Conservation (phyloP, 139 green algal genomes). For the Trebouxia sp. region DNA sequence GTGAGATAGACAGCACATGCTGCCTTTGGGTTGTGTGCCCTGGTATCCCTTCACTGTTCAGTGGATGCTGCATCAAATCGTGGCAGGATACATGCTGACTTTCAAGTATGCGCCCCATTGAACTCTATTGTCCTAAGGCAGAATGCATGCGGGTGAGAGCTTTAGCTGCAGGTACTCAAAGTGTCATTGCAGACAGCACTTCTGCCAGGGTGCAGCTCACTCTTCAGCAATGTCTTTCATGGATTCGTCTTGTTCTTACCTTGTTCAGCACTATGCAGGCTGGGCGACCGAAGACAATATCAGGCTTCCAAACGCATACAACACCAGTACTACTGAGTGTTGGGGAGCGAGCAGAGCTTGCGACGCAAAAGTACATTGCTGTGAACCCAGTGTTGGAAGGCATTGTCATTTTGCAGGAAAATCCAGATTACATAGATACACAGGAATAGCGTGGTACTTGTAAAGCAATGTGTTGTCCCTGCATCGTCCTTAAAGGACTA, state of each 20-base stretch:
- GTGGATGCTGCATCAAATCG: not conserved
- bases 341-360: slow-evolving; percentile 95
- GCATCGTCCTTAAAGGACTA: too few relatives aligned
- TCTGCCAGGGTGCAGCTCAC: too few relatives aligned
- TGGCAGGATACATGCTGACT: not conserved
- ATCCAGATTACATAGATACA: slow-evolving; percentile 95
- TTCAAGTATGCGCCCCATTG: too few relatives aligned
- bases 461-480: not conserved
- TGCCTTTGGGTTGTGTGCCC: not conserved
- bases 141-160: too few relatives aligned
- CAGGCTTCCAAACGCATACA: slow-evolving; percentile 96
- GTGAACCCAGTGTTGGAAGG: slow-evolving; percentile 86
- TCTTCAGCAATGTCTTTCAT: too few relatives aligned
- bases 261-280: slow-evolving; percentile 45
- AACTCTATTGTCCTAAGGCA: too few relatives aligned
- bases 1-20: not conserved
- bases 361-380: slow-evolving; percentile 92
- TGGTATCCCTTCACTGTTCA: not conserved
- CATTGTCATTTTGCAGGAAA: slow-evolving; percentile 91
- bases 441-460: slow-evolving; percentile 29
- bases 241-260: too few relatives aligned
- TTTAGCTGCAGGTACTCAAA: too few relatives aligned
- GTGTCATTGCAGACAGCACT: not conserved
- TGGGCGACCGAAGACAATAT: slow-evolving; percentile 98
- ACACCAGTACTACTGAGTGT: slow-evolving; percentile 92